Base-by-base conservation (phyloP, 169 alveolate species). In the Cryptosporidium sp. region DNA sequence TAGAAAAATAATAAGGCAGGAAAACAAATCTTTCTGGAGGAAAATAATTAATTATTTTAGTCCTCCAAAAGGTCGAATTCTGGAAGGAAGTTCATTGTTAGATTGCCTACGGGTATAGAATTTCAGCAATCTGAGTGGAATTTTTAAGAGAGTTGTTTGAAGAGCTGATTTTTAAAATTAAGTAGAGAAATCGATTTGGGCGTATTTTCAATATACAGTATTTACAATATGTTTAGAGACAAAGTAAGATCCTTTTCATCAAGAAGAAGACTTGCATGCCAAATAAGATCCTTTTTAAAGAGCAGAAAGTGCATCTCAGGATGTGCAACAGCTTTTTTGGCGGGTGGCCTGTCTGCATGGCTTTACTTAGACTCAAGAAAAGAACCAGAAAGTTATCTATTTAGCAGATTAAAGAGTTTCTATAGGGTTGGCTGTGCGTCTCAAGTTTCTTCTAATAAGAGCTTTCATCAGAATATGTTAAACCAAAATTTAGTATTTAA, bases 271-370 rank as follows among this genome's bases (percentile, higher is more conserved):
- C 14, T 65, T 37, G 23, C 71, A 33, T 35, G 31, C 33, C 41
- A 33, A 6, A 37, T 37, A 51, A 65, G 14, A 8, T 65, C 71
- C n/a, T 31, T 65, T 35, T 35, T 65, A 29, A 37, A 37, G 4
- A 33, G 14, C 8, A 8, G 10, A 65, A 37, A 21, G 12, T 37
- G 50, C 71, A 33, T 65, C 18, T n/a, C 50, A n/a, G 50, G 71
- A 10, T 35, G 18, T 35, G 48, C 71, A 29, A 65, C 71, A 12
- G 50, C 71, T n/a, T 35, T 35, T 65, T 65, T 65, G 71, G 71
- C 71, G 50, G 43, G 71, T 5, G 51, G 71, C 3, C 51, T 65
- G 9, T 35, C 71, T n/a, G 12, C 33, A 29, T 65, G 71, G 71
- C 26, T 65, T 65, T 65, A 65, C 43, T 37, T 65, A 3, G 71